These are phyloP conservation scores for Aureobasidium leucospermi DNA, from an alignment of 2,329 filamentous ascomycete species.

Conservation along the genomic window DNA sequence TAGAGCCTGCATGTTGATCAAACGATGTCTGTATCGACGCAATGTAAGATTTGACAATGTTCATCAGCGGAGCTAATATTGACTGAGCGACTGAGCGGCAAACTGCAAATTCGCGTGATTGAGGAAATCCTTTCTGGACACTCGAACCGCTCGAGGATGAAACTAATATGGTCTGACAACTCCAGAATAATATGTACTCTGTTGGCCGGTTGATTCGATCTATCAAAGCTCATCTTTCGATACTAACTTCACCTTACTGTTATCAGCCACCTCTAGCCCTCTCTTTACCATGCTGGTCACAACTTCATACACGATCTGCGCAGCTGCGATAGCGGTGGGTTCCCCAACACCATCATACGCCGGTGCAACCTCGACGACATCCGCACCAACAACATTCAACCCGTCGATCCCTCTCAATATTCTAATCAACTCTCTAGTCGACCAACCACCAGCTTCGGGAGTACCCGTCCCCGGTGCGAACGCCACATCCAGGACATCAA, in stretches of 20 bases:
- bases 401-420: slow-evolving; percentile 75
- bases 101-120: too few species aligned
- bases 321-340: slow-evolving; percentile 74
- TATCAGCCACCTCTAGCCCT: background rate
- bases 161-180: too few species aligned
- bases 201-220: too few species aligned
- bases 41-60: too few species aligned
- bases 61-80: too few species aligned
- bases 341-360: slow-evolving; percentile 76
- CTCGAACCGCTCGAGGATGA: too few species aligned
- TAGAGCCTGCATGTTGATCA: too few species aligned
- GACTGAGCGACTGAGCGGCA: too few species aligned
- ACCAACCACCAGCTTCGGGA: slow-evolving; percentile 86
- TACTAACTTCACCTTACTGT: background rate
- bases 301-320: slow-evolving; percentile 81
- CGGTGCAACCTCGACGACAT: slow-evolving; percentile 82
- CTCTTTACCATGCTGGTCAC: slow-evolving; percentile 63
- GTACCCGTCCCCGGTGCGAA: slow-evolving; percentile 67
- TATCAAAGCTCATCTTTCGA: background rate
- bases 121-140: too few species aligned
- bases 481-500: slow-evolving; percentile 71
- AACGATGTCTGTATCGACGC: too few species aligned
- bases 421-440: slow-evolving; percentile 75
- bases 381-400: slow-evolving; percentile 78
- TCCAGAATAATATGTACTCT: too few species aligned